Percentiles rank a stretch among this genome's conserved stretches.
phyloP scores from a whole-genome alignment of 2,329 filamentous ascomycete species.

The Pyrenophora teres region DNA sequence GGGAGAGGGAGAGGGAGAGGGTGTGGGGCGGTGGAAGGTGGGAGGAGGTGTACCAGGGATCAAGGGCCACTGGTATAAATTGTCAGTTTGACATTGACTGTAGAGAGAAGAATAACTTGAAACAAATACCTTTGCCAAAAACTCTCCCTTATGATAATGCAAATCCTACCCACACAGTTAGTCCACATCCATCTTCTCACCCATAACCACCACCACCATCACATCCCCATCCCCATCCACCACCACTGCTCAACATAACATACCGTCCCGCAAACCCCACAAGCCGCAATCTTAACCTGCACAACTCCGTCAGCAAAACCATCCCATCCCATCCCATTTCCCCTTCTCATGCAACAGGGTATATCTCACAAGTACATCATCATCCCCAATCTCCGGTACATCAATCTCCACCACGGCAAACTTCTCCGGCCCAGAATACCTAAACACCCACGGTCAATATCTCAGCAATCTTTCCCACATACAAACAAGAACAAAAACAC shows the following conservation, averaged over 20 bases:
- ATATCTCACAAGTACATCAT: constrained; percentile 33
- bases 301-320: too few species aligned
- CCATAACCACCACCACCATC: too few species aligned
- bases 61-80: constrained; percentile 21
- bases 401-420: constrained; percentile 27
- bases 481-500: too few species aligned
- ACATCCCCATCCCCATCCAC: too few species aligned
- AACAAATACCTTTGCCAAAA: constrained; percentile 26
- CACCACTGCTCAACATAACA: not conserved
- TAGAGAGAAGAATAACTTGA: too few species aligned
- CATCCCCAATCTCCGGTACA: constrained; percentile 24
- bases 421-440: constrained; percentile 26
- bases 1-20: not conserved
- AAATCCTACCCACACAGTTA: constrained; percentile 24
- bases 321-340: too few species aligned
- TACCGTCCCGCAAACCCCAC: constrained; percentile 33
- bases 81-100: too few species aligned
- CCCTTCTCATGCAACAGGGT: too few species aligned
- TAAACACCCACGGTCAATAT: too few species aligned
- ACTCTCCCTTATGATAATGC: constrained; percentile 35
- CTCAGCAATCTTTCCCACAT: too few species aligned
- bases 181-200: too few species aligned
- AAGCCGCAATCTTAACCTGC: constrained; percentile 32
- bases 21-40: too few species aligned
- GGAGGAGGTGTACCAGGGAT: constrained; percentile 24